Base-by-base conservation (phyloP, 441 rosid species). In the Jatropha multifida region DNA sequence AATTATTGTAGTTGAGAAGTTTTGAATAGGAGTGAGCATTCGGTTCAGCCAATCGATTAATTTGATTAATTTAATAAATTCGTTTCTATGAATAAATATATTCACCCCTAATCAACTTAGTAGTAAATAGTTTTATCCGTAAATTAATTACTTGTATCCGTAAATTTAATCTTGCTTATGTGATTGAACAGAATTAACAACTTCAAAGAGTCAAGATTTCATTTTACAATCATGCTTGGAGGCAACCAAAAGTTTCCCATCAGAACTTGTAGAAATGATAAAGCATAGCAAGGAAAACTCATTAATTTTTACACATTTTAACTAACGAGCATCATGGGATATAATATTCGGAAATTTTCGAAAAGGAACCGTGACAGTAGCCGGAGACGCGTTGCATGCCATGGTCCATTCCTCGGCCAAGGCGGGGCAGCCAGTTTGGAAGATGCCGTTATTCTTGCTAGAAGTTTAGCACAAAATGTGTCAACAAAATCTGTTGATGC, bases 321-420 rank as follows among this genome's bases (percentile, higher is more conserved):
- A 88, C 40, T 85, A 88, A 63, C 86, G 83, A 0, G 77, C 87
- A 1, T 92, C 88, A 0, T 85, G 82, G 79, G 88, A 88, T 32
- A 62, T 88, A 38, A 68, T 87, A n/a, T 26, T 80, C 0, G 74
- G 78, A 1, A 74, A 58, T 13, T 86, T 86, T 14, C 69, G 83
- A 2, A 78, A 68, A 70, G 92, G 91, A 51, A 78, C 85, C 0
- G 89, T 85, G 63, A 85, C 88, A 27, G 87, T 87, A 0, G 91
- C 91, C 0, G 94, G 92, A 0, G 94, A 88, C 7, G 89, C 92
- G 1, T 79, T 91, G 94, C 92, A 89, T 32, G 82, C 73, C 18
- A 89, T 88, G 93, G 86, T 18, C 96, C 88, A 7, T 91, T 87
- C 79, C 64, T 87, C 0, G 91, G 80, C 51, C 92, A 88, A 20